A percentile compares a stretch with the other conserved stretches of the same genome.
These are phyloP conservation scores for Yarrowia sp. DNA, from an alignment of 805 yeast genomes.

Conservation along the genomic window DNA sequence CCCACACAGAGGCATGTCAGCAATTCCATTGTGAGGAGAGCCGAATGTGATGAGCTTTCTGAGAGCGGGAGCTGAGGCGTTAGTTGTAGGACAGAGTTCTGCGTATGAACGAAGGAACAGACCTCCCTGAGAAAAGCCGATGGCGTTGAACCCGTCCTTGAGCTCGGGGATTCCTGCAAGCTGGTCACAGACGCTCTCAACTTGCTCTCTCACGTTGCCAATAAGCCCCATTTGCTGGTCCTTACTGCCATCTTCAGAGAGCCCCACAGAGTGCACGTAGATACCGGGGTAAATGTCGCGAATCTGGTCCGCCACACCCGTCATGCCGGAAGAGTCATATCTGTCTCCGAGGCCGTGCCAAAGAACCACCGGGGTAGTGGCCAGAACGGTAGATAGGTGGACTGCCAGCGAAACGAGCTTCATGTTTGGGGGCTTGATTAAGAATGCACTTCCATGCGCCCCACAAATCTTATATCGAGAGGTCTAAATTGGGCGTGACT, in stretches of 20 bases:
- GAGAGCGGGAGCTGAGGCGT: conserved; percentile 12
- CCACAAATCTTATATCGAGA: conserved; percentile 8
- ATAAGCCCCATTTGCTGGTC: conserved; percentile 65
- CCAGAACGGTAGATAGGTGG: conserved; percentile 19
- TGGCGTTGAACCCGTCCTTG: conserved; percentile 66
- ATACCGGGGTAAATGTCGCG: conserved; percentile 57
- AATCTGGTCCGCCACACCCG: conserved; percentile 55
- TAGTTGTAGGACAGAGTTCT: conserved; percentile 59
- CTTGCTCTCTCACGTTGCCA: conserved; percentile 65
- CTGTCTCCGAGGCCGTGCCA: conserved; percentile 90
- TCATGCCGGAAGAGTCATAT: conserved; percentile 67
- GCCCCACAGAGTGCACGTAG: conserved; percentile 60
- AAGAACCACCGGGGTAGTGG: conserved; percentile 61
- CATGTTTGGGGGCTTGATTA: conserved; percentile 13
- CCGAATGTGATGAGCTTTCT: conserved; percentile 74
- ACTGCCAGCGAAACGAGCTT: conserved; percentile 14
- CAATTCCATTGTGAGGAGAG: conserved; percentile 78
- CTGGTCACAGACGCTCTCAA: conserved; percentile 63
- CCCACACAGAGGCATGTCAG: conserved; percentile 68
- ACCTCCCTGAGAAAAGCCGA: conserved; percentile 88
- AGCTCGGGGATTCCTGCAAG: conserved; percentile 57
- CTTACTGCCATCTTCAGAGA: conserved; percentile 57
- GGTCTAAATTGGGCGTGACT: too few relatives aligned
- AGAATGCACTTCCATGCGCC: conserved; percentile 19
- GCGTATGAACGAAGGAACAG: conserved; percentile 72